Evolutionary conservation across 2,329 filamentous ascomycete genomes (phyloP), one percentile per base, ranked within the genome.

Genomic region (Phyllosticta citrichinensis): DNA sequence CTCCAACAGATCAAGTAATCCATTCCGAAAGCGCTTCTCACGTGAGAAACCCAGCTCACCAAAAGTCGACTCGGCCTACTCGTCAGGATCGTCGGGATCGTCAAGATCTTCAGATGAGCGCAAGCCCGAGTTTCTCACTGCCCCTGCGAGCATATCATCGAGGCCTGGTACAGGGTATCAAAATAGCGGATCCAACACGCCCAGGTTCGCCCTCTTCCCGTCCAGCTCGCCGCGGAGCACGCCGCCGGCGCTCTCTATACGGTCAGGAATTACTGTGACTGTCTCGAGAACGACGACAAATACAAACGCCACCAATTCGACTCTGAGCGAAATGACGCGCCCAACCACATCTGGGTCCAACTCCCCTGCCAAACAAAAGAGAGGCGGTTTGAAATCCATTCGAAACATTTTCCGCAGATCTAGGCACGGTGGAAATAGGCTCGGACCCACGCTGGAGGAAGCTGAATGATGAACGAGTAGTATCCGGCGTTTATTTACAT

Each of bases 21-120:
- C 40, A 14, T 47, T 62, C 27, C 55, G 56, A 6, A 62, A 62
- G 35, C 56, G 55, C 22, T 47, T 62, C 6, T 57, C 60, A 22
- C 55, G 55, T n/a, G 60, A 62, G 11, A 62, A 58, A 52, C 50
- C 51, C 24, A 55, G 55, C 25, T 62, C 60, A 27, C 62, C 62
- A 12, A 62, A 54, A 55, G 60, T 62, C 19, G 72, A 74, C 55
- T 74, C 72, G 27, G 72, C 72, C 5, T 74, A 74, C 62, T 74
- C 71, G 55, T 74, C 72, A 9, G 66, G 73, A 19, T 56, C 57
- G 24, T 73, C 72, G 20, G 70, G 70, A 51, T 68, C 67, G 27
- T 73, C 72, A 11, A 53, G 53, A 19, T 62, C 60, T 20, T 62
- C 55, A 22, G 60, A 62, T 33, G 60, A 62, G 25, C 40, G 51